Evolutionary conservation across 2,329 filamentous ascomycete species (phyloP).

Genomic region (Epichloe aotearoae): DNA sequence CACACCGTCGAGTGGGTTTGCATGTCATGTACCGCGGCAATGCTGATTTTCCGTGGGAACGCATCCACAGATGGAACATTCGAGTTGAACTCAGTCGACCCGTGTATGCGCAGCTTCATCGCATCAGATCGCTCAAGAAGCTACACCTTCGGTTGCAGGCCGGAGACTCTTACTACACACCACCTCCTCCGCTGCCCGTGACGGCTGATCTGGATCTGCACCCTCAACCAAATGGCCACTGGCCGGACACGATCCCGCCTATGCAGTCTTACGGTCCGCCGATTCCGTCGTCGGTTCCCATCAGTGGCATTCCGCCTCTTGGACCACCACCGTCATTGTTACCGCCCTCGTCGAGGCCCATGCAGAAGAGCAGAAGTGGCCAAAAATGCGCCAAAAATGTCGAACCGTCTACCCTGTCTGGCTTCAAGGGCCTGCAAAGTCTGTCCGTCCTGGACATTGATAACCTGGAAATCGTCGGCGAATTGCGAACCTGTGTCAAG

Average conservation of each 20-base stretch:
- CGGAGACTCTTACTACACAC: constrained; percentile 40
- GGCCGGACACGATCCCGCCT: constrained; percentile 13
- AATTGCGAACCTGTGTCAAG: constrained; percentile 41
- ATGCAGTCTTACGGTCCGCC: constrained; percentile 10
- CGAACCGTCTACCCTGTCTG: constrained; percentile 41
- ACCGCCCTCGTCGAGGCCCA: constrained; percentile 22
- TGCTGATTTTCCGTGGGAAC: constrained; percentile 1
- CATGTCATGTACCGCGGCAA: background rate
- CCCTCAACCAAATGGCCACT: constrained; percentile 22
- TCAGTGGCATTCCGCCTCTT: constrained; percentile 8
- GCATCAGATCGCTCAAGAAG: constrained; percentile 36
- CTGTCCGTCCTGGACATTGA: constrained; percentile 49
- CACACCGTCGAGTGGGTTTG: background rate
- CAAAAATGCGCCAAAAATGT: constrained; percentile 19
- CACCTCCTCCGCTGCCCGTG: constrained; percentile 33
- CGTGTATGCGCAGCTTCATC: constrained; percentile 43
- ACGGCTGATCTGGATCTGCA: constrained; percentile 13
- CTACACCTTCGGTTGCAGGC: constrained; percentile 46
- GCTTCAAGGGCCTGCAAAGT: constrained; percentile 40
- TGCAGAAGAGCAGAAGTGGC: constrained; percentile 18
- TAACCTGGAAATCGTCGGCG: constrained; percentile 38
- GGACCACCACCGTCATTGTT: constrained; percentile 18
- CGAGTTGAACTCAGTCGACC: constrained; percentile 47
- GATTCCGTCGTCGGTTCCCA: constrained; percentile 8
- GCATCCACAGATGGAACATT: constrained; percentile 43